These are phyloP conservation scores for Trichoderma sp. DNA, from an alignment of 2,329 filamentous ascomycete species.

Conservation along the genomic window DNA sequence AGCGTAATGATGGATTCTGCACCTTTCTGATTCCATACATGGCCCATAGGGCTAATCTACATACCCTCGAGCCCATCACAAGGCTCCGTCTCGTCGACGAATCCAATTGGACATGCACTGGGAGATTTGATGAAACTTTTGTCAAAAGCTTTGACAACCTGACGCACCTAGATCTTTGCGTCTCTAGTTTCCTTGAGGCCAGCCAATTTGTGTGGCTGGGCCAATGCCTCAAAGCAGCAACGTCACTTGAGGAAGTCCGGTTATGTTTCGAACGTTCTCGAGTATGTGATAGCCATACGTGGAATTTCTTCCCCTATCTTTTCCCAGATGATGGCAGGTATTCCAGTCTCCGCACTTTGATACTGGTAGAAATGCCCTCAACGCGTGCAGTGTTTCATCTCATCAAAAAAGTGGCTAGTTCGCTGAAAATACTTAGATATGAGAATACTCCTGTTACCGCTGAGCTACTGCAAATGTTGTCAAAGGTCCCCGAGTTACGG, in stretches of 20 bases:
- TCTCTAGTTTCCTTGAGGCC: neutral
- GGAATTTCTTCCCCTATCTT: neutral
- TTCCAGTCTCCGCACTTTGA: neutral
- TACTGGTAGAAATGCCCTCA: neutral
- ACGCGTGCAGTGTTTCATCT: neutral
- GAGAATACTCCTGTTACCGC: neutral
- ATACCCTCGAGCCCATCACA: neutral
- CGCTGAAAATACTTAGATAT: neutral
- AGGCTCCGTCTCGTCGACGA: neutral
- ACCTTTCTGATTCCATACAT: neutral
- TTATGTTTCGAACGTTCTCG: neutral
- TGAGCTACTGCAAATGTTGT: neutral
- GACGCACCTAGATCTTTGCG: neutral
- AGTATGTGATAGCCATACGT: too few relatives aligned
- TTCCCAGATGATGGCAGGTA: neutral
- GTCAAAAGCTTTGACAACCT: neutral
- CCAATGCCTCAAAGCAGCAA: neutral
- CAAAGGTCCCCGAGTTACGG: neutral
- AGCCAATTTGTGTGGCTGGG: neutral
- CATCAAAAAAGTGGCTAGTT: neutral
- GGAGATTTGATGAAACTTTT: neutral
- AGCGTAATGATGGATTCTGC: neutral
- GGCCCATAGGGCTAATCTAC: neutral
- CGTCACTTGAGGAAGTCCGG: neutral
- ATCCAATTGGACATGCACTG: neutral